Conservation (phyloP, 1,139 yeast genomes). For the Hansenula lynferdii region DNA sequence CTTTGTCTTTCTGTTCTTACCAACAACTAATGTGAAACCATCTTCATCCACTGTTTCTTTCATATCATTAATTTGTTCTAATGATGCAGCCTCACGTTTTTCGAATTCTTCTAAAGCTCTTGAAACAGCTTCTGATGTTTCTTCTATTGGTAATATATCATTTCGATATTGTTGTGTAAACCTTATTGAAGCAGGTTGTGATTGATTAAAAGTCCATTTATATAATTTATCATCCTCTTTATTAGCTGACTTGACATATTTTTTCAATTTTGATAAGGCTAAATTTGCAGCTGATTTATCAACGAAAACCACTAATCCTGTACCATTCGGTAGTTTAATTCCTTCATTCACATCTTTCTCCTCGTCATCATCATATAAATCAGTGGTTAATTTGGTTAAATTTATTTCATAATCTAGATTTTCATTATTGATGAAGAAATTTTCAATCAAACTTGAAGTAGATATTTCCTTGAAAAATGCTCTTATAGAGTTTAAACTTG, state of each 20-base stretch:
- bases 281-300: constrained; percentile 71
- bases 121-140: constrained; percentile 48
- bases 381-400: constrained; percentile 56
- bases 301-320: constrained; percentile 69
- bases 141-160: constrained; percentile 24
- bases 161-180: constrained; percentile 25
- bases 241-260: constrained; percentile 31
- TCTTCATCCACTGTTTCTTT: constrained; percentile 78
- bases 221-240: constrained; percentile 11
- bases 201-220: constrained; percentile 28
- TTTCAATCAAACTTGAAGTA: constrained; percentile 56
- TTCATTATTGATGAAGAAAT: constrained; percentile 35
- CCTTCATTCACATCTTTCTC: constrained; percentile 25
- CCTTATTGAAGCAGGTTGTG: constrained; percentile 25
- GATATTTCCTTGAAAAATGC: constrained; percentile 55
- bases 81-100: constrained; percentile 61
- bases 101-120: constrained; percentile 64
- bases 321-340: constrained; percentile 58
- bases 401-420: constrained; percentile 49
- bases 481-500: constrained; percentile 49
- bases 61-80: constrained; percentile 50
- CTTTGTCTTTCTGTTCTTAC: constrained; percentile 77
- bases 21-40: constrained; percentile 89
- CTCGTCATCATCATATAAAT: constrained; percentile 39
- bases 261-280: constrained; percentile 58